phyloP scores from a whole-genome alignment of 2,329 filamentous ascomycete species.

The Lanzia echinophila region DNA sequence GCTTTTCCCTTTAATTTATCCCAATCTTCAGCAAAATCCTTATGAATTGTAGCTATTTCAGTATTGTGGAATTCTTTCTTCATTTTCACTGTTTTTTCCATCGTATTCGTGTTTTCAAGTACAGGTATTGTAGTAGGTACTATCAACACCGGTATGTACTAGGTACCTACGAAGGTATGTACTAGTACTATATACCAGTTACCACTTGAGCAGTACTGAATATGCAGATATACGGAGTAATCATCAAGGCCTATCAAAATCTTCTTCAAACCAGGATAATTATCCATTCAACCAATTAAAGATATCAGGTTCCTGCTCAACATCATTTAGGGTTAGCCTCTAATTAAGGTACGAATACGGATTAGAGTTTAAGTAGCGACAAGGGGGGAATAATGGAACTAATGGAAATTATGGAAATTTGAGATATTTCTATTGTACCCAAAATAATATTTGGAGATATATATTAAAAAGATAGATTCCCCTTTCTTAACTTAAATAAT shows the following conservation, averaged over 20 bases:
- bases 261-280: not conserved
- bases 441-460: not conserved
- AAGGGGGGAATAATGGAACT: not conserved
- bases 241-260: not conserved
- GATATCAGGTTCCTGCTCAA: not conserved
- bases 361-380: not conserved
- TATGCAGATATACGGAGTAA: not conserved
- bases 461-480: conserved; percentile 5
- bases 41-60: too few relatives aligned
- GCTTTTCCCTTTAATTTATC: too few relatives aligned
- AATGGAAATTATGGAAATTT: not conserved
- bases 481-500: not conserved
- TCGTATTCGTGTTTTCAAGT: too few relatives aligned
- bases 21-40: too few relatives aligned
- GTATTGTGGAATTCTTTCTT: too few relatives aligned
- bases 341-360: conserved; percentile 7
- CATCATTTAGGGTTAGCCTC: not conserved
- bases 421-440: too few relatives aligned
- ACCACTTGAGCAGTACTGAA: too few relatives aligned
- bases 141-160: too few relatives aligned
- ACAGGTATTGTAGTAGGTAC: too few relatives aligned
- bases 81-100: too few relatives aligned
- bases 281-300: not conserved
- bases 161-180: too few relatives aligned
- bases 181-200: too few relatives aligned